phyloP scores from a whole-genome alignment of 163 green algal genomes.

The Smithsoniella earleae region DNA sequence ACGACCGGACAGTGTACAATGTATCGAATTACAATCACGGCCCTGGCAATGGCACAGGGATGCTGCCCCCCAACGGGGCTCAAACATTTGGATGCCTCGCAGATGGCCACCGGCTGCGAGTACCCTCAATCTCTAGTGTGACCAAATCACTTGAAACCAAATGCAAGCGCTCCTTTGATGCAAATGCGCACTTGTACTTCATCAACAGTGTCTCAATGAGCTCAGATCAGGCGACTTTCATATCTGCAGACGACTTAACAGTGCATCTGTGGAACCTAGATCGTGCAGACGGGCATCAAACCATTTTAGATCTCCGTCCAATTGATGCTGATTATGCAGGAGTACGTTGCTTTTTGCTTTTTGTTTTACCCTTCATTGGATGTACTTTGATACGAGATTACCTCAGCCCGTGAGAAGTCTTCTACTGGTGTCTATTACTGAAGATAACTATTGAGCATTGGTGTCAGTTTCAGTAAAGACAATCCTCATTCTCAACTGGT shows the following conservation, averaged over 20 bases:
- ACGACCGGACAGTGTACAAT: constrained; percentile 68
- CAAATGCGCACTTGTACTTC: constrained; percentile 96
- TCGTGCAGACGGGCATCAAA: constrained; percentile 75
- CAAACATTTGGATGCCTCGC: neutral
- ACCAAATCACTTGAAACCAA: neutral
- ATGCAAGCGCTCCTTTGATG: constrained; percentile 37
- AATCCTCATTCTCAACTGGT: no score
- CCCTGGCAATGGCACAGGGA: constrained; percentile 31
- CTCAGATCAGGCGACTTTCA: constrained; percentile 90
- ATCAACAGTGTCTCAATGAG: constrained; percentile 93
- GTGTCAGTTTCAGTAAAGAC: no score
- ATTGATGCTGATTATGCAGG: constrained; percentile 96
- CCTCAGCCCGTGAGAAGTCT: no score
- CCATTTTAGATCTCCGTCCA: constrained; percentile 99
- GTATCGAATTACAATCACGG: constrained; percentile 72
- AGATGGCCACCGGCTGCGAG: constrained; percentile 60
- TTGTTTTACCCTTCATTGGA: neutral
- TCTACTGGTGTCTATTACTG: no score
- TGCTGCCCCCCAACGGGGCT: constrained; percentile 9
- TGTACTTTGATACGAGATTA: neutral
- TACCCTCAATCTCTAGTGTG: constrained; percentile 31
- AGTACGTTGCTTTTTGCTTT: constrained; percentile 34
- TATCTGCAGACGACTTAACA: constrained; percentile 91
- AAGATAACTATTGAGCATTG: no score
- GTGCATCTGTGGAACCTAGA: constrained; percentile 98